Evolutionary conservation across 2,329 filamentous ascomycete species (phyloP).

Genomic region (Neofusicoccum cordaticola): DNA sequence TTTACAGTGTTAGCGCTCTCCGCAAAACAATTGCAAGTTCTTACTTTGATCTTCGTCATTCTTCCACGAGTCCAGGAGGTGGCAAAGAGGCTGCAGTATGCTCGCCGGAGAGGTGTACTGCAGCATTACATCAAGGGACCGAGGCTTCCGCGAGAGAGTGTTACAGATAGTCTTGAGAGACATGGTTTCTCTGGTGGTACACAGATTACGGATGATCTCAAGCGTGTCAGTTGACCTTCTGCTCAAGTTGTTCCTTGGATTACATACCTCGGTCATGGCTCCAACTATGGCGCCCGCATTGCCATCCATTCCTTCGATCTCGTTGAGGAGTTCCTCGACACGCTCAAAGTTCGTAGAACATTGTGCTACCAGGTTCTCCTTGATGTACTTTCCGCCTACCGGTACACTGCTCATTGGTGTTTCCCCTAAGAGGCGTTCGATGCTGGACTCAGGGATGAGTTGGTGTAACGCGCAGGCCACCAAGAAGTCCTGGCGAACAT

Average conservation of each 20-base stretch:
- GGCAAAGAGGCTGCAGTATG: conserved; percentile 72
- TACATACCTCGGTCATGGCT: conserved; percentile 51
- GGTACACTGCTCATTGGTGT: conserved; percentile 78
- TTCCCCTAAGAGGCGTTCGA: conserved; percentile 78
- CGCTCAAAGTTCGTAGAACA: conserved; percentile 74
- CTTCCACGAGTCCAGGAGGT: conserved; percentile 72
- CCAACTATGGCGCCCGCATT: conserved; percentile 84
- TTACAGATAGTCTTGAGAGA: conserved; percentile 72
- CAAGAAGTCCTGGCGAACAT: conserved; percentile 78
- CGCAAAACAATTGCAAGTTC: background rate
- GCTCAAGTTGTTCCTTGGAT: background rate
- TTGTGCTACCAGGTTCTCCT: conserved; percentile 74
- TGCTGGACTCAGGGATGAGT: conserved; percentile 73
- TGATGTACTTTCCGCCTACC: conserved; percentile 69
- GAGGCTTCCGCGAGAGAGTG: conserved; percentile 68
- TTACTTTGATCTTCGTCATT: conserved; percentile 75
- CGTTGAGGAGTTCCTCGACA: conserved; percentile 71
- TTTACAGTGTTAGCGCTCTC: conserved; percentile 23
- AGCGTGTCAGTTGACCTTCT: conserved; percentile 15
- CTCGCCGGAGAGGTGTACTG: conserved; percentile 69
- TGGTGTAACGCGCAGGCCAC: conserved; percentile 87
- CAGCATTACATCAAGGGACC: conserved; percentile 70
- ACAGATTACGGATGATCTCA: conserved; percentile 67
- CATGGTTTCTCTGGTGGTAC: conserved; percentile 73
- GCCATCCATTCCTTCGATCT: conserved; percentile 85